Evolutionary conservation across 345 rosid genomes (phyloP).

Genomic region (Aquilaria yunnanensis): DNA sequence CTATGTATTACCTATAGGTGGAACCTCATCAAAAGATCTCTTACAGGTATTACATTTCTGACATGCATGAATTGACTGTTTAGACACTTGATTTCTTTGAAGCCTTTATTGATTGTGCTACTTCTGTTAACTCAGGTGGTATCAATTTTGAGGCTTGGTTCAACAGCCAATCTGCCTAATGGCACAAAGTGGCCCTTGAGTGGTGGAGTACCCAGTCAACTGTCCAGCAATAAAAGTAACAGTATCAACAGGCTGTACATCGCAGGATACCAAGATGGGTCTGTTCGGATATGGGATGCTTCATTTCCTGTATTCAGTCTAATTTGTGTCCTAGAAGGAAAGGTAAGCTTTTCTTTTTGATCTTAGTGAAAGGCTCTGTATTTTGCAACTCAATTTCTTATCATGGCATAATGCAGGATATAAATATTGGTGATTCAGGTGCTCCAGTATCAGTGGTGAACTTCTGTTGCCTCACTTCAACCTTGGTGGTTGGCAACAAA

Average conservation of each 20-base stretch:
- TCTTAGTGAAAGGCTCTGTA: neutral
- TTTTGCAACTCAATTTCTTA: constrained; percentile 9
- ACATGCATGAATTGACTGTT: constrained; percentile 1
- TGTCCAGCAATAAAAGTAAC: constrained; percentile 25
- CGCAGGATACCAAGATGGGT: constrained; percentile 65
- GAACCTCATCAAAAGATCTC: constrained; percentile 32
- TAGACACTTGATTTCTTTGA: constrained; percentile 8
- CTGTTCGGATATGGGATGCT: constrained; percentile 59
- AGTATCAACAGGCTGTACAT: constrained; percentile 40
- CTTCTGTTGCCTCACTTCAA: constrained; percentile 39
- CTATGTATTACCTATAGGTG: constrained; percentile 21
- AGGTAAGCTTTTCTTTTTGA: constrained; percentile 25
- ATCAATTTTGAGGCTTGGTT: constrained; percentile 18
- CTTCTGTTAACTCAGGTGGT: constrained; percentile 20
- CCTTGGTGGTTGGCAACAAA: constrained; percentile 60
- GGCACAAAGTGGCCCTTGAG: constrained; percentile 52
- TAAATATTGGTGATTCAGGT: constrained; percentile 27
- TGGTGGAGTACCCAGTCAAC: constrained; percentile 49
- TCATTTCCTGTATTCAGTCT: constrained; percentile 35
- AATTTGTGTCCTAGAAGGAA: constrained; percentile 32
- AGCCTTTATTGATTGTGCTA: constrained; percentile 2
- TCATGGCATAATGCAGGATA: constrained; percentile 37
- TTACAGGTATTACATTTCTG: constrained; percentile 36
- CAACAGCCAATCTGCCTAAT: constrained; percentile 16
- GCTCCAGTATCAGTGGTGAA: constrained; percentile 45